Conservation (phyloP, 2,329 filamentous ascomycete species). For the Fusarium dlaminii region DNA sequence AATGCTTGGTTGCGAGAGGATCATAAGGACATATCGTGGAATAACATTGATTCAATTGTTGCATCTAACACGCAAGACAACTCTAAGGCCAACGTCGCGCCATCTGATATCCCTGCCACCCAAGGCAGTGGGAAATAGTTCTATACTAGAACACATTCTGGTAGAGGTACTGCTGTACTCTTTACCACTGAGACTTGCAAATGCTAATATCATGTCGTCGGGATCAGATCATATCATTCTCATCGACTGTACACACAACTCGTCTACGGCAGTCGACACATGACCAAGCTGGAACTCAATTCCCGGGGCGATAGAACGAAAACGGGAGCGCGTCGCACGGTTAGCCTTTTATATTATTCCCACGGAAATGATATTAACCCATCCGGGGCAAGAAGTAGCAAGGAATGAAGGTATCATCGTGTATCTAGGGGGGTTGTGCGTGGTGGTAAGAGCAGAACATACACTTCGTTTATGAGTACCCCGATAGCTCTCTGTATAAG, state of each 20-base stretch:
- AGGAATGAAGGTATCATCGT: not conserved
- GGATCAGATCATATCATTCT: not conserved
- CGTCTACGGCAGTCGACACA: not conserved
- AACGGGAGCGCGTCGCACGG: not conserved
- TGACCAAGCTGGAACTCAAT: not conserved
- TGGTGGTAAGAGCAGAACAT: not conserved
- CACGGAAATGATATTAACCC: fast-evolving
- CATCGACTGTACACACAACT: not conserved
- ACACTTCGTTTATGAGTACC: not conserved
- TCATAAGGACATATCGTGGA: no score
- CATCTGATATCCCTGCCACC: no score
- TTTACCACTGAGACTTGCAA: not conserved
- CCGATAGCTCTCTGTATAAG: not conserved
- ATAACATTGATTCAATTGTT: no score
- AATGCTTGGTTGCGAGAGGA: no score
- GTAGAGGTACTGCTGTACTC: not conserved
- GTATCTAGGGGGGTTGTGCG: not conserved
- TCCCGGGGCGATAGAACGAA: not conserved
- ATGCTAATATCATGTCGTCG: not conserved
- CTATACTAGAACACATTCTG: not conserved
- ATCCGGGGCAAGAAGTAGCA: not conserved
- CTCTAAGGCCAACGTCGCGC: no score
- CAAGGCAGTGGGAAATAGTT: not conserved
- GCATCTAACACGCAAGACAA: no score
- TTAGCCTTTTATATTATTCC: not conserved